Conservation (phyloP, 2,329 filamentous ascomycete genomes). For the Aspergillus texensis region DNA sequence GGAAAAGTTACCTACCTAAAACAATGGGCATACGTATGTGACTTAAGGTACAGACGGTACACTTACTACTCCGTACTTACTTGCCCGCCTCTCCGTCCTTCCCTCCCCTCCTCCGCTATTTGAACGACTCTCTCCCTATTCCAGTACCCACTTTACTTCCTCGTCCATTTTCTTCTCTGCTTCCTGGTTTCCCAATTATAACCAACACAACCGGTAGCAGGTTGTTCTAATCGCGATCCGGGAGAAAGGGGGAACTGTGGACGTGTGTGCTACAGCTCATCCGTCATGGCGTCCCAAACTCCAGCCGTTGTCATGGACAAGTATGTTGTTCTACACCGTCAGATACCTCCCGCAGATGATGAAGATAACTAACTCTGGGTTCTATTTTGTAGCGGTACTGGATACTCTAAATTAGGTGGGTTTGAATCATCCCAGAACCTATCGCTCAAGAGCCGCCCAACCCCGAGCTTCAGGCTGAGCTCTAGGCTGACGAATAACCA, state of each 20-base stretch:
- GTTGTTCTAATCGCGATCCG: constrained; percentile 8
- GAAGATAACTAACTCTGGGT: constrained; percentile 43
- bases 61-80: not conserved
- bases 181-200: not conserved
- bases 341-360: constrained; percentile 37
- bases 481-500: constrained; percentile 49
- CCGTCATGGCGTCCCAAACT: constrained; percentile 90
- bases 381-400: constrained; percentile 77
- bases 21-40: not conserved
- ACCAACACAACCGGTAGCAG: not conserved
- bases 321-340: constrained; percentile 60
- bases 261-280: constrained; percentile 18
- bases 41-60: not conserved
- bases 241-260: constrained; percentile 22
- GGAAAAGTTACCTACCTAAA: not conserved
- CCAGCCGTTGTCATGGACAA: constrained; percentile 99
- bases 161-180: not conserved
- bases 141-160: constrained; percentile 1
- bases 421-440: constrained; percentile 9
- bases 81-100: constrained; percentile 10
- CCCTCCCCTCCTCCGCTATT: constrained; percentile 10
- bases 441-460: constrained; percentile 5
- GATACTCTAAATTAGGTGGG: constrained; percentile 97
- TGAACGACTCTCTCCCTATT: constrained; percentile 8
- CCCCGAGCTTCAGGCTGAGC: constrained; percentile 14